A percentile compares a stretch with the other conserved stretches of the same genome.
Evolutionary conservation across 495 filamentous ascomycete genomes (phyloP).

Genomic region (Xylaria palmicola): DNA sequence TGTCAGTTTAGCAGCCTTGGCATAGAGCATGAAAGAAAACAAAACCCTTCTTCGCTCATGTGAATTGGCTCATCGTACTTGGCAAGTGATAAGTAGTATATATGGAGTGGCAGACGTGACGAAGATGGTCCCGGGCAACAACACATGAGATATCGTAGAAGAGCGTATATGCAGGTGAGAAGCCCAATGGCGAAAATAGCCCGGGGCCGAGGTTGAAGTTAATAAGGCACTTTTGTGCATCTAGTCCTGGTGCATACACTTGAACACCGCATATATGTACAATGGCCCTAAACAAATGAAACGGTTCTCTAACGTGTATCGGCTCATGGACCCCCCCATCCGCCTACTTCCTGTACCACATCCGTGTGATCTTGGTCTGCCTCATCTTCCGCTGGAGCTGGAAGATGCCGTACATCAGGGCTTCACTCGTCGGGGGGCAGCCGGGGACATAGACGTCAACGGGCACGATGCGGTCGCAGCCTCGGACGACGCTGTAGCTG

Average conservation of each 20-base stretch:
- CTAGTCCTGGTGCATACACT: constrained; percentile 12
- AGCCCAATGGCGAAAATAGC: neutral
- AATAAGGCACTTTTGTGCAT: constrained; percentile 6
- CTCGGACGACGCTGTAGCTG: constrained; percentile 82
- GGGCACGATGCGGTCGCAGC: constrained; percentile 86
- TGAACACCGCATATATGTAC: constrained; percentile 18
- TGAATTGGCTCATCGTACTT: neutral
- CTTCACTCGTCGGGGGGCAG: constrained; percentile 86
- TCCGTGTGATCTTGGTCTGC: constrained; percentile 68
- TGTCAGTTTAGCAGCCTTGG: too few relatives aligned
- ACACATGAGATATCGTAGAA: neutral
- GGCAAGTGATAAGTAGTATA: neutral
- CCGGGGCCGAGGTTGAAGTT: neutral
- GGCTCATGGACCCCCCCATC: neutral
- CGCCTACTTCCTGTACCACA: constrained; percentile 62
- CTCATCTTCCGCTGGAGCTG: constrained; percentile 86
- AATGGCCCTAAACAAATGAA: constrained; percentile 17
- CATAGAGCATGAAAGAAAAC: too few relatives aligned
- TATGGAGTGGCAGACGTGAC: neutral
- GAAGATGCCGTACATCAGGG: constrained; percentile 84
- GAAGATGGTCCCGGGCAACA: neutral
- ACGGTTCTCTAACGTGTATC: constrained; percentile 3
- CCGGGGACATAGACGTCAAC: constrained; percentile 93
- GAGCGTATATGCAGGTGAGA: neutral
- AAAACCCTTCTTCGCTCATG: neutral